These are phyloP conservation scores for Mediolabrus comicus DNA, from an alignment of 108 stramenopile species.

Conservation along the genomic window DNA sequence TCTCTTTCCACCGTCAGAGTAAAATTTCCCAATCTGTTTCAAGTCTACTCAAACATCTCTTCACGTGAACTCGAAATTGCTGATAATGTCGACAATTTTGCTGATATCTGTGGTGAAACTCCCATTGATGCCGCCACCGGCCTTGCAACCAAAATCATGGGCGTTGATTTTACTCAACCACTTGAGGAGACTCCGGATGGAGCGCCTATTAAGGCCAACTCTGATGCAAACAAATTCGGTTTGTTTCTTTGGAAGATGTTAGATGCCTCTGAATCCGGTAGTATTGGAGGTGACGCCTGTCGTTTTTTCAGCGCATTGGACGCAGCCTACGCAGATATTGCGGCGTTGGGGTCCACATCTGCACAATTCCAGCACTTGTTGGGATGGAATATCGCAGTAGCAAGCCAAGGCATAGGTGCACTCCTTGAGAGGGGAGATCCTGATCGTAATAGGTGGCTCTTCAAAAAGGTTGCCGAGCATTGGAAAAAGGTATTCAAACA, in stretches of 20 bases:
- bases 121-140: constrained; percentile 6
- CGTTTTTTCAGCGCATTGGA: constrained; percentile 12
- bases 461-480: constrained; percentile 16
- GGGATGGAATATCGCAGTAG: constrained; percentile 5
- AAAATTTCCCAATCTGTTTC: constrained; percentile 7
- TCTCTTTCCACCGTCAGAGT: constrained; percentile 12
- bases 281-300: constrained; percentile 19
- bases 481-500: constrained; percentile 6
- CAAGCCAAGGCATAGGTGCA: not conserved
- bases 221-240: constrained; percentile 16
- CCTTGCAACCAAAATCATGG: constrained; percentile 15
- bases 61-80: not conserved
- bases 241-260: constrained; percentile 15
- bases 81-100: not conserved
- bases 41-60: constrained; percentile 1
- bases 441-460: constrained; percentile 12
- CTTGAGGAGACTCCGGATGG: not conserved
- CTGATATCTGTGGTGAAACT: not conserved
- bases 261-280: constrained; percentile 5
- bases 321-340: constrained; percentile 8
- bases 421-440: constrained; percentile 10
- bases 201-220: constrained; percentile 1
- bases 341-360: not conserved
- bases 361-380: constrained; percentile 12
- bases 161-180: constrained; percentile 3